Conservation (phyloP, 805 yeast genomes). For the Maudiozyma saulgeensis region DNA sequence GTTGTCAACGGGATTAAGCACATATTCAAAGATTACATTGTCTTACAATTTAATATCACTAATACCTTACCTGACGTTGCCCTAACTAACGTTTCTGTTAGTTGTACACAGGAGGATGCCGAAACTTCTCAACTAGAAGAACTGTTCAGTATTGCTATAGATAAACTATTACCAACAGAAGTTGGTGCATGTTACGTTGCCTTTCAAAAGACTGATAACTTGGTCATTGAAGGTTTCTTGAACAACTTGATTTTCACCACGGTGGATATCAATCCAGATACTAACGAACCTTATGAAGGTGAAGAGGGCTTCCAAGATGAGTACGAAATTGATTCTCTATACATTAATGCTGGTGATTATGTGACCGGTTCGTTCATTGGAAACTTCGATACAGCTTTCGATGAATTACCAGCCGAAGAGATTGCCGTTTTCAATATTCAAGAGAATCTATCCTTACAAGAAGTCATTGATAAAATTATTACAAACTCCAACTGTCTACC, state of each 20-base stretch:
- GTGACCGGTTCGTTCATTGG: constrained; percentile 69
- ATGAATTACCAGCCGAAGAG: constrained; percentile 54
- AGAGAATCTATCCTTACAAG: constrained; percentile 39
- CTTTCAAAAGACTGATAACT: constrained; percentile 43
- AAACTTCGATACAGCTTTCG: constrained; percentile 64
- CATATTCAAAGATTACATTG: constrained; percentile 59
- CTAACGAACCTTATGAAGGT: constrained; percentile 53
- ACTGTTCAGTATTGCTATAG: constrained; percentile 67
- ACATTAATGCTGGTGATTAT: constrained; percentile 68
- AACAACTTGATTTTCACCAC: constrained; percentile 66
- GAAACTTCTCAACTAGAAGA: constrained; percentile 40
- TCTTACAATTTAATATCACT: constrained; percentile 72
- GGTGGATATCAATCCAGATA: constrained; percentile 68
- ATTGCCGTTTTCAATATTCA: constrained; percentile 60
- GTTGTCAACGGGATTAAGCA: constrained; percentile 81
- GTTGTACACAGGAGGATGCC: constrained; percentile 53
- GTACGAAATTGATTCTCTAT: constrained; percentile 78
- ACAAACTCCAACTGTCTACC: constrained; percentile 55
- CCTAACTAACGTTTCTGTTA: constrained; percentile 66
- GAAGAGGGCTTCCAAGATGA: constrained; percentile 90
- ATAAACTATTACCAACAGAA: constrained; percentile 58
- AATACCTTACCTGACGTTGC: constrained; percentile 77
- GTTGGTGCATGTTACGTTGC: constrained; percentile 74
- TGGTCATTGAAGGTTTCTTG: constrained; percentile 44
- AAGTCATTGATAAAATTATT: constrained; percentile 47